Base-by-base conservation (phyloP, 148 eudicot genomes). In the Pharnaceum exiguum region DNA sequence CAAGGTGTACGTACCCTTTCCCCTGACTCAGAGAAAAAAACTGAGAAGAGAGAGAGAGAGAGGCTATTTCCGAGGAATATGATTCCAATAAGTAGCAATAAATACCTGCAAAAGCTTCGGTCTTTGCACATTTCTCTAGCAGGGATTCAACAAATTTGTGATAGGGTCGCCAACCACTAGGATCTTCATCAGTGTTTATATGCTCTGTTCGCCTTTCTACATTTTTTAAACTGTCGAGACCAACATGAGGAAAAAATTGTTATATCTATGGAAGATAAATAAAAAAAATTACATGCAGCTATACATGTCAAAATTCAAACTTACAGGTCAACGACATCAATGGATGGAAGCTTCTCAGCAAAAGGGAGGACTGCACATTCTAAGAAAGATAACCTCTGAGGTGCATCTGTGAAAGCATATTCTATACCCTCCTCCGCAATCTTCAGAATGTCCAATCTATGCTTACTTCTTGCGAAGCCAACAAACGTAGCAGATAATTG, bases 151-250 rank as follows among this genome's bases (percentile, higher is more conserved):
- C 73, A 74, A 93, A 93, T 26, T 65, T 59, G 65, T 69, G 68
- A 70, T 82, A 89, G 26, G 96, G 82, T 17, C 87, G 84, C 99
- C 96, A 93, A 32, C 95, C 85, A 78, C 96, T 88, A 36, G 96
- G 96, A 73, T 93, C 84, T 61, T 79, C 80, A 74, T 85, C 95
- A n/a, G 79, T 85, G 71, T 82, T 78, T 46, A 86, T 82, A 63
- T 79, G 78, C 69, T 74, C 79, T 5, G 85, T 79, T 62, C 79
- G 75, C 49, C 76, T 72, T 65, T 83, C 79, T 52, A 86, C 84
- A 64, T 75, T 77, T 66, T 71, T 83, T 35, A 93, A 63, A 37
- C 99, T 93, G 48, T 28, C 62, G 3, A 22, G 17, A 29, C 25
- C 55, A 46, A 70, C n/a, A 29, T 5, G 5, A 62, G 21, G 37